Base-by-base conservation (phyloP, 1,284 basidiomycete species). In the Ceratobasidium sp. region DNA sequence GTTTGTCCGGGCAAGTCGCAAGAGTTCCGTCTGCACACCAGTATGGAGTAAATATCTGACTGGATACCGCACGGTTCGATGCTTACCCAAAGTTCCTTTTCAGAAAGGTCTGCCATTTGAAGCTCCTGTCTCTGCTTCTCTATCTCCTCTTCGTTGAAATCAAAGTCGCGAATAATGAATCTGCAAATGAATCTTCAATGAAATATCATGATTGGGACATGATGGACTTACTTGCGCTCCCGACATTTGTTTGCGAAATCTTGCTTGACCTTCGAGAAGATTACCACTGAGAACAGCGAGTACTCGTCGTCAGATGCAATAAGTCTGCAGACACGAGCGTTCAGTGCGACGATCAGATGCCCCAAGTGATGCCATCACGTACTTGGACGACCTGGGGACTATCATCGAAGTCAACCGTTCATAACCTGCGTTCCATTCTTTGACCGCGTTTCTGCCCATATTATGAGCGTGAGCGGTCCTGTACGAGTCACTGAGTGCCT, bases 21-120 rank as follows among this genome's bases (percentile, higher is more conserved):
- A 84, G 1, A 99, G 86, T 78, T 99, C 97, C 23, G 96, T 94
- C 96, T 97, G 77, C 8, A 64, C 10, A 45, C 23, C 18, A 23
- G 18, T 41, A 48, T 45, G 61, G 39, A 45, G 30, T n/a, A 14
- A 39, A 62, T 53, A 61, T 14, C 18, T 6, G 21, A 43, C 12
- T 48, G 30, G 30, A 52, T 58, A 58, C 16, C 10, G 14, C n/a
- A n/a, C n/a, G n/a, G n/a, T n/a, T n/a, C n/a, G n/a, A n/a, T n/a
- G 78, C 89, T 76, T 78, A 96, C 96, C 97, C 97, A 99, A 69
- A 98, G 90, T 79, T 99, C 96, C 83, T 95, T 97, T 84, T 99
- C 97, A 55, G 95, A 93, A 8, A 87, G 86, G 76, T 92, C 91
- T 1, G 96, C 90, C 39, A 86, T 85, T 34, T 89, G 88, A 12